Percentiles rank a stretch among this genome's conserved stretches.
Evolutionary conservation across 495 filamentous ascomycete genomes (phyloP).

Genomic region (Glarea lozoyensis): DNA sequence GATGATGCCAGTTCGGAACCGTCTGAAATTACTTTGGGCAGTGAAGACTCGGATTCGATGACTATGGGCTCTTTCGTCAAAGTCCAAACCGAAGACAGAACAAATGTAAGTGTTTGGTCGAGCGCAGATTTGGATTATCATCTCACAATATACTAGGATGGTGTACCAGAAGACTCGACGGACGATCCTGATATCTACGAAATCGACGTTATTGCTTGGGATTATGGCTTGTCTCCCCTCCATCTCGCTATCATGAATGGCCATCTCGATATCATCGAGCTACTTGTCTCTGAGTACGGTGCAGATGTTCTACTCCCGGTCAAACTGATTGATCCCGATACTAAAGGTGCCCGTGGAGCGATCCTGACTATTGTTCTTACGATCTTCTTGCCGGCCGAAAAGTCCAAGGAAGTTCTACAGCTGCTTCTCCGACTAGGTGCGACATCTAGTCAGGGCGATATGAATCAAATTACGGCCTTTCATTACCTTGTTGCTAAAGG

Average conservation of each 20-base stretch:
- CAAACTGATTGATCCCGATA: conserved; percentile 40
- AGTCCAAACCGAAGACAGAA: conserved; percentile 34
- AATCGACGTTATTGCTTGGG: conserved; percentile 67
- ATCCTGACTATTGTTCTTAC: conserved; percentile 58
- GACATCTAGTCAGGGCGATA: conserved; percentile 63
- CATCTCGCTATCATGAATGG: conserved; percentile 70
- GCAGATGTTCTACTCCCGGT: conserved; percentile 65
- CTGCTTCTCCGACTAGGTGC: conserved; percentile 62
- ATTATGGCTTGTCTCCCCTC: conserved; percentile 57
- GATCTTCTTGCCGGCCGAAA: conserved; percentile 46
- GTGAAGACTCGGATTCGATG: conserved; percentile 25
- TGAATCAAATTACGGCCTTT: conserved; percentile 47
- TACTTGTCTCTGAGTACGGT: conserved; percentile 63
- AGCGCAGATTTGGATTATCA: background rate
- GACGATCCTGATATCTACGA: conserved; percentile 71
- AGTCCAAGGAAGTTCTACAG: conserved; percentile 49
- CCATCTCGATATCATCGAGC: conserved; percentile 54
- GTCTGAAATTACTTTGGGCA: conserved; percentile 22
- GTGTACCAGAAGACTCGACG: conserved; percentile 38
- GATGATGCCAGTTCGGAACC: conserved; percentile 30
- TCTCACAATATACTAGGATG: conserved; percentile 4
- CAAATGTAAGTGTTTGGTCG: conserved; percentile 14
- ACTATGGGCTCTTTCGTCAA: conserved; percentile 55
- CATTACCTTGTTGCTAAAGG: conserved; percentile 42
- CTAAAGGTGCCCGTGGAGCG: conserved; percentile 39